Base-by-base conservation (phyloP, 352 stramenopile genomes). In the Thalassiosira livingstoniorum region DNA sequence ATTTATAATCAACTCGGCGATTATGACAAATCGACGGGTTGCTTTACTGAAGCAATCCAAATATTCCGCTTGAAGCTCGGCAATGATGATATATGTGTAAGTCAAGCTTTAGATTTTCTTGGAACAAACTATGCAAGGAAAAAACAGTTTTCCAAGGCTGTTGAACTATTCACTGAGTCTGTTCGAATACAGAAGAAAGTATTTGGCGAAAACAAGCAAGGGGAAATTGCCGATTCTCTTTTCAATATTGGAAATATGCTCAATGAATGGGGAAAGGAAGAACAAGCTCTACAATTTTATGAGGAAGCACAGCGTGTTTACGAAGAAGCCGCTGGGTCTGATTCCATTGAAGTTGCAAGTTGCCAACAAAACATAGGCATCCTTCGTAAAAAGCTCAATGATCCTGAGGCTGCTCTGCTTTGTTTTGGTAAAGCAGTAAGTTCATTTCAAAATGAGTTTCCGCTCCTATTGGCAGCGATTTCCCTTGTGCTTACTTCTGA, bases 251-350 rank as follows among this genome's bases (percentile, higher is more conserved):
- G 75, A 7, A 68, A 89, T 47, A 87, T 91, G 45, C 61, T 89
- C 34, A 79, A 86, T 42, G 78, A 81, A 65, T 91, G 85, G 81
- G 78, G 72, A 13, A 88, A 89, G 63, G 23, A 34, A 54, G 81
- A 91, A 27, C 81, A 91, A 62, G 81, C 85, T 65, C 43, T 87
- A 39, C 70, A 80, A 39, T 91, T 89, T 27, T 89, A 84, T 66
- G 75, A 85, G 35, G 85, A 91, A 80, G 78, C 81, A 39, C 32
- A 87, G 29, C 43, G 61, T 13, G 70, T 61, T 27, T 89, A 86
- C 45, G 55, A 76, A 62, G 54, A 82, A 29, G 35, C 55, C n/a
- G 70, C 80, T 27, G 78, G 75, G 23, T 34, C 61, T 55, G 78
- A 91, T 64, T 58, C 71, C 29, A 27, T 71, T 54, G 85, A 91